These are phyloP conservation scores for Ceratobasidium theobromae DNA, from an alignment of 1,284 basidiomycete genomes.

Conservation along the genomic window DNA sequence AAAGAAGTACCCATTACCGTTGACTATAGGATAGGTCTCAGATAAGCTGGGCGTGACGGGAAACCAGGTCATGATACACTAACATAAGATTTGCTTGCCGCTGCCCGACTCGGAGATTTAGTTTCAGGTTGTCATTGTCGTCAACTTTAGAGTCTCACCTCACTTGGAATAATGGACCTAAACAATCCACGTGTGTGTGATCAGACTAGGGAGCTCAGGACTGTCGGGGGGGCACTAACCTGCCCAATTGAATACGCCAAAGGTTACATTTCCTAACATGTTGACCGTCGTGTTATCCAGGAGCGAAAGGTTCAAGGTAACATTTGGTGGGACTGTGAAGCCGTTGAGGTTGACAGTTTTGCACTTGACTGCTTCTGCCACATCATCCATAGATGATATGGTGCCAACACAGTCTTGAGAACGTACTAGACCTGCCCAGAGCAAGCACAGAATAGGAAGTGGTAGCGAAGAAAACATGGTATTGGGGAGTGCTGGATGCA, in stretches of 20 bases:
- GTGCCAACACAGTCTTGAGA: slow-evolving; percentile 31
- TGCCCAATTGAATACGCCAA: slow-evolving; percentile 48
- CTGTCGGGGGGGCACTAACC: slow-evolving; percentile 39
- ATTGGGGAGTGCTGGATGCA: background rate
- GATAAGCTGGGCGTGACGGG: no score
- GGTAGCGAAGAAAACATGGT: background rate
- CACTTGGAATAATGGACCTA: slow-evolving; percentile 44
- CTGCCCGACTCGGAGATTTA: background rate
- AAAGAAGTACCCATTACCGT: slow-evolving; percentile 51
- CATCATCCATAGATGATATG: slow-evolving; percentile 29
- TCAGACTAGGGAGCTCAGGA: background rate
- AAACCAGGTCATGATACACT: background rate
- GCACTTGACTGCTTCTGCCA: slow-evolving; percentile 30
- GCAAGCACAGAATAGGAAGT: background rate
- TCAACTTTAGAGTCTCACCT: slow-evolving; percentile 37
- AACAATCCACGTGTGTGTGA: background rate
- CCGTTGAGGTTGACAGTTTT: slow-evolving; percentile 35
- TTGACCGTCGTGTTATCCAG: slow-evolving; percentile 50
- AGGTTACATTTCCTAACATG: slow-evolving; percentile 53
- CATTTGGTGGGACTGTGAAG: slow-evolving; percentile 44
- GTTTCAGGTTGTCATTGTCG: background rate
- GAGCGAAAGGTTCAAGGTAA: slow-evolving; percentile 47
- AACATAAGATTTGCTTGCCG: slow-evolving; percentile 12
- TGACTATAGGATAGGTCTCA: slow-evolving; percentile 43
- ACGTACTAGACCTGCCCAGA: background rate